Conservation (phyloP, 2,329 filamentous ascomycete genomes). For the Microdochium bolleyi region DNA sequence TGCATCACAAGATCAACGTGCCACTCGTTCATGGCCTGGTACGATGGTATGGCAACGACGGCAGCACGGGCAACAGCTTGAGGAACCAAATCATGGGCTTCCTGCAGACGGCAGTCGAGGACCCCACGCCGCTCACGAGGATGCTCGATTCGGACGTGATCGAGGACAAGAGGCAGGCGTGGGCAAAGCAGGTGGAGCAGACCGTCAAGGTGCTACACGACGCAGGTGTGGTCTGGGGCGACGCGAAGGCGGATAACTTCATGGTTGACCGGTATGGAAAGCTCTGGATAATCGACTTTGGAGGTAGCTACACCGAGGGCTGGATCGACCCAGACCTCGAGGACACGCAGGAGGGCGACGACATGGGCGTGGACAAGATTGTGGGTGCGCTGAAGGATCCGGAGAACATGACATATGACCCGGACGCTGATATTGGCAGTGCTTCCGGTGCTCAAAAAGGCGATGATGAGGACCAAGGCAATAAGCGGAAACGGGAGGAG, state of each 20-base stretch:
- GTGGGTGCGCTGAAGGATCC: constrained; percentile 6
- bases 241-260: constrained; percentile 30
- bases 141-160: constrained; percentile 4
- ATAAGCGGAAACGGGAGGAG: neutral
- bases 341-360: constrained; percentile 23
- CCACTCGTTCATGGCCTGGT: constrained; percentile 1
- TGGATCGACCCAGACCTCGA: constrained; percentile 24
- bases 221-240: constrained; percentile 25
- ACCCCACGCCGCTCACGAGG: constrained; percentile 3
- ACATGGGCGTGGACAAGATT: constrained; percentile 17
- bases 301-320: constrained; percentile 25
- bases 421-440: neutral
- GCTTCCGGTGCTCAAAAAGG: neutral
- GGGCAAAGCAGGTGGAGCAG: constrained; percentile 3
- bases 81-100: constrained; percentile 3
- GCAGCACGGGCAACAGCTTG: neutral
- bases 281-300: constrained; percentile 29
- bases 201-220: constrained; percentile 17
- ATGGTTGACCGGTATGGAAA: constrained; percentile 23
- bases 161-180: constrained; percentile 4
- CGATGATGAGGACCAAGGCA: neutral
- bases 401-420: constrained; percentile 4
- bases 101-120: constrained; percentile 2
- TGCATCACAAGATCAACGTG: constrained; percentile 1
- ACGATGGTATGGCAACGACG: neutral